Conservation (phyloP, 331 rosid genomes). For the Acacia pycnantha region DNA sequence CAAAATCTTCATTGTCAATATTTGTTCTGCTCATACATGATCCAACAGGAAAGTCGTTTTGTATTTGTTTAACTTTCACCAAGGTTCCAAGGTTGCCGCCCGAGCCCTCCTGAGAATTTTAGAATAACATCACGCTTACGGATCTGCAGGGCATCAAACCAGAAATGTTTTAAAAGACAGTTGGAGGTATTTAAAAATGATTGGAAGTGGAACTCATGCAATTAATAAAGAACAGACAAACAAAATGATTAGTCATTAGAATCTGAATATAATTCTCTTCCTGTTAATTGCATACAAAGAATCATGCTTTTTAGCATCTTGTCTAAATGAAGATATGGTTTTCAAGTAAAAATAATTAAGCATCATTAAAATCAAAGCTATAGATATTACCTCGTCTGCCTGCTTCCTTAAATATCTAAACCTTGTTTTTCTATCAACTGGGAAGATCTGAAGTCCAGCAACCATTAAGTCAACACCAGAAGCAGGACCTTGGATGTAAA, state of each 20-base stretch:
- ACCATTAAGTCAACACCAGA: constrained; percentile 28
- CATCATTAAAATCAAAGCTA: not conserved
- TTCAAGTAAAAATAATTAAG: not conserved
- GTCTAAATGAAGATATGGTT: not conserved
- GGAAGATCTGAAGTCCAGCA: not conserved
- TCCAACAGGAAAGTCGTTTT: constrained; percentile 82
- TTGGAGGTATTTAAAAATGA: not conserved
- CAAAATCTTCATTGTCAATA: constrained; percentile 92
- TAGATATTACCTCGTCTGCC: not conserved
- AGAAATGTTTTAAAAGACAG: constrained; percentile 12
- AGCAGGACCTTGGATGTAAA: constrained; percentile 87
- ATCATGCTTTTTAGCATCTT: not conserved
- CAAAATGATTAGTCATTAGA: not conserved
- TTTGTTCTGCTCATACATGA: constrained; percentile 81
- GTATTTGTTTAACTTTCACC: constrained; percentile 67
- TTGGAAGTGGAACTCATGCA: constrained; percentile 8
- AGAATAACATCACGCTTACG: constrained; percentile 79
- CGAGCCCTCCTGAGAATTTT: constrained; percentile 67
- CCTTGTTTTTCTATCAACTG: not conserved
- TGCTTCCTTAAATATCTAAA: not conserved
- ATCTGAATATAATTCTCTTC: constrained; percentile 2
- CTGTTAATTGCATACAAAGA: not conserved
- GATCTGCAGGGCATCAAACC: constrained; percentile 49
- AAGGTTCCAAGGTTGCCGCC: constrained; percentile 38
- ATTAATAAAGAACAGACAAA: constrained; percentile 5